These are phyloP conservation scores for Umbelopsis isabellina DNA, from an alignment of 192 early-diverging fungal genomes.

Conservation along the genomic window DNA sequence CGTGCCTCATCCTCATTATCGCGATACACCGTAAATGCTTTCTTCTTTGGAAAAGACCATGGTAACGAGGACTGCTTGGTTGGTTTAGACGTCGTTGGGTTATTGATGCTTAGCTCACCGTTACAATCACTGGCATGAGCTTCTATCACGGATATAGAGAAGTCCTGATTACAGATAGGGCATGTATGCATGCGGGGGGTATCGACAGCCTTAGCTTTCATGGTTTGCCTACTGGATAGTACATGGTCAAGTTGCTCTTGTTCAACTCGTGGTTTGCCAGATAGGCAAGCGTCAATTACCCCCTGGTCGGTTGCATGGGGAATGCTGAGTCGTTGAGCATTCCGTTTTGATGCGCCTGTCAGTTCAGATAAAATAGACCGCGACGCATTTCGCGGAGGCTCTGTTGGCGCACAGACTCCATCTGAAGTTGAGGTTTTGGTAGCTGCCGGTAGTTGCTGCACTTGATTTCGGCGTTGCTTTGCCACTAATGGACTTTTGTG, in stretches of 20 bases:
- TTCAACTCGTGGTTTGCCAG: neutral
- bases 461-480: neutral
- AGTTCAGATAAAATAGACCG: neutral
- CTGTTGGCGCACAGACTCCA: no score
- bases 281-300: neutral
- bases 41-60: neutral
- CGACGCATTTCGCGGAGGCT: neutral
- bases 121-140: slow-evolving; percentile 10
- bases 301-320: neutral
- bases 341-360: neutral
- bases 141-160: neutral
- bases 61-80: neutral
- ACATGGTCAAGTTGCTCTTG: neutral
- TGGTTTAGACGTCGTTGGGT: neutral
- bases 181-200: neutral
- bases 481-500: neutral
- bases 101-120: neutral
- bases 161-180: neutral
- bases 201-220: neutral
- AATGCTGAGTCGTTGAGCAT: neutral
- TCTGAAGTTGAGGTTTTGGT: neutral
- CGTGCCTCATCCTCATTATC: neutral
- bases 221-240: neutral
- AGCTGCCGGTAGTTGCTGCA: neutral
- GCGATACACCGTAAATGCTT: neutral